Evolutionary conservation across 2,329 filamentous ascomycete genomes (phyloP), one percentile per base, ranked within the genome.

Genomic region (Arthroderma sp.): DNA sequence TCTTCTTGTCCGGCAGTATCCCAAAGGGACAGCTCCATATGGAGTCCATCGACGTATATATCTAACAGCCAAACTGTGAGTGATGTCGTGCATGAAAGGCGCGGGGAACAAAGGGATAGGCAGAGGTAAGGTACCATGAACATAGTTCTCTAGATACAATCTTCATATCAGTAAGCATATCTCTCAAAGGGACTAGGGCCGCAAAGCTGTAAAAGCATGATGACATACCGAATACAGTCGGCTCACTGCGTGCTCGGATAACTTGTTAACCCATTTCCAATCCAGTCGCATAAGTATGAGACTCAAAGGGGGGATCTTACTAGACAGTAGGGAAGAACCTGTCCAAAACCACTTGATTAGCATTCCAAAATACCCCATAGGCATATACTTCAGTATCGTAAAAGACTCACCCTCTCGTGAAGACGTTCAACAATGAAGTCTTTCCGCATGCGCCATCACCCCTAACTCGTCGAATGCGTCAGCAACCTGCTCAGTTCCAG

Each of bases 1-100:
- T 98, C 91, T 72, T 98, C 91, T 68, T 98, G 91, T 28, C 91
- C 91, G 34, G 91, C 91, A 0, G 91, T 98, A 65, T 98, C 91
- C 91, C 91, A 98, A 48, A 98, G 75, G 48, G 89, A 95, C 45
- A 98, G 75, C 66, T 98, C 91, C 64, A 98, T 94, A 68, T 96
- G 89, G 43, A 88, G 85, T 61, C 83, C 88, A 63, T 98, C 91
- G 63, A 98, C 91, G 66, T 94, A 98, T 65, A 98, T 95, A 64
- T 98, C 89, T 91, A 56, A 11, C 32, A 34, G 8, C 32, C 39
- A 37, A 37, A 33, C 44, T 39, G 50, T 38, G 46, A 10, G 53
- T 60, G 46, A 58, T 56, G 51, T 41, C 47, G 2, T 22, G 40
- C 10, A 43, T 34, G 4, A 30, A 48, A 43, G 34, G 38, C 42